phyloP scores from a whole-genome alignment of 2,329 filamentous ascomycete species.

The Pseudogymnoascus sp. region DNA sequence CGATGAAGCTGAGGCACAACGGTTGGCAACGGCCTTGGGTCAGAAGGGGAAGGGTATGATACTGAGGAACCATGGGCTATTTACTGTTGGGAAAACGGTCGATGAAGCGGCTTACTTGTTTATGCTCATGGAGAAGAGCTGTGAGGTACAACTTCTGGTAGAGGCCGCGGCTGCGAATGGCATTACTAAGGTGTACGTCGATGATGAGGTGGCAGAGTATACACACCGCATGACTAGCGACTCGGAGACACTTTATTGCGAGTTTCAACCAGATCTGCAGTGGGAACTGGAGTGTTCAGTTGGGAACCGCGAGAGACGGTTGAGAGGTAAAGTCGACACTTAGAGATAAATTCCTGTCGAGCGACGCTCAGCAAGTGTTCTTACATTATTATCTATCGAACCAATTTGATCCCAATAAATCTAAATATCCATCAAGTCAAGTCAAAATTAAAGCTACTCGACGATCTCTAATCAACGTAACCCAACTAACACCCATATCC shows the following conservation, averaged over 20 bases:
- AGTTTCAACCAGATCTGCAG: conserved; percentile 8
- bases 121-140: conserved; percentile 34
- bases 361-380: no score
- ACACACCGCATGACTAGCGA: neutral
- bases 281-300: neutral
- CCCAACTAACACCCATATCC: no score
- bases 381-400: no score
- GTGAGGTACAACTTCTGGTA: conserved; percentile 31
- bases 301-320: neutral
- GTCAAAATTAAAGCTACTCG: no score
- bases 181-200: conserved; percentile 43
- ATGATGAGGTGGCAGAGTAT: conserved; percentile 86
- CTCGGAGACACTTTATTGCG: conserved; percentile 7
- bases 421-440: no score
- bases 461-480: no score
- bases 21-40: conserved; percentile 35
- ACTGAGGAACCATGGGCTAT: conserved; percentile 34
- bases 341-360: neutral
- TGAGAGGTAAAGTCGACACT: neutral
- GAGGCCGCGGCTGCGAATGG: conserved; percentile 18
- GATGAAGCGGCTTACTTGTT: conserved; percentile 38
- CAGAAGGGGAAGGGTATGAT: conserved; percentile 34
- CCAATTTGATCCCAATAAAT: no score
- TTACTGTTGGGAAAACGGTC: conserved; percentile 28
- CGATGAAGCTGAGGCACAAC: conserved; percentile 36